Percentiles rank a stretch among this genome's conserved stretches.
phyloP scores from a whole-genome alignment of 2,329 filamentous ascomycete genomes.

The Dendryphion nanum region DNA sequence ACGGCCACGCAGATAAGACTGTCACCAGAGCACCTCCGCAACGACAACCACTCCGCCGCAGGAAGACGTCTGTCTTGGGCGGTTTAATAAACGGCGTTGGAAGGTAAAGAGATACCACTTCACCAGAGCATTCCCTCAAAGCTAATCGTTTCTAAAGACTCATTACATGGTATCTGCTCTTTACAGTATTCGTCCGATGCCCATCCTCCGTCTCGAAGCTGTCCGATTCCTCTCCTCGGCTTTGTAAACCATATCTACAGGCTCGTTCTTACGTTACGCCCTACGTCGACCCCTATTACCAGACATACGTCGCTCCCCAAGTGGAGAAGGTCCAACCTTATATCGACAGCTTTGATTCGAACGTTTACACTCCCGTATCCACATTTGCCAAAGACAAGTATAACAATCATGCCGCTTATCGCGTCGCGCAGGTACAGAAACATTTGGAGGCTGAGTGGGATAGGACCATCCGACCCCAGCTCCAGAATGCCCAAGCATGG shows the following conservation, averaged over 20 bases:
- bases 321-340: conserved; percentile 77
- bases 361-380: conserved; percentile 67
- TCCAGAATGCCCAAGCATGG: conserved; percentile 63
- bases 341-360: conserved; percentile 54
- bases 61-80: conserved; percentile 19
- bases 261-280: conserved; percentile 68
- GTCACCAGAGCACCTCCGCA: conserved; percentile 15
- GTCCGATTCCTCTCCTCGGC: conserved; percentile 65
- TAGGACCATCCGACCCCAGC: conserved; percentile 70
- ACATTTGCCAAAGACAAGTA: conserved; percentile 61
- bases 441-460: conserved; percentile 74
- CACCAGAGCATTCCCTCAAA: background rate
- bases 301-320: conserved; percentile 79
- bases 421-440: conserved; percentile 64
- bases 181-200: conserved; percentile 80
- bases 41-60: conserved; percentile 19
- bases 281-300: conserved; percentile 80
- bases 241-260: conserved; percentile 79
- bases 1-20: conserved; percentile 26
- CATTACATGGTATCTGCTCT: conserved; percentile 79
- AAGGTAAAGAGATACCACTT: background rate
- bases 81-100: conserved; percentile 31
- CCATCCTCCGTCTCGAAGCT: conserved; percentile 68
- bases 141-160: conserved; percentile 49
- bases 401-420: conserved; percentile 71